Conservation (phyloP, 1,284 basidiomycete genomes). For the Fistulinella cinereoalba region DNA sequence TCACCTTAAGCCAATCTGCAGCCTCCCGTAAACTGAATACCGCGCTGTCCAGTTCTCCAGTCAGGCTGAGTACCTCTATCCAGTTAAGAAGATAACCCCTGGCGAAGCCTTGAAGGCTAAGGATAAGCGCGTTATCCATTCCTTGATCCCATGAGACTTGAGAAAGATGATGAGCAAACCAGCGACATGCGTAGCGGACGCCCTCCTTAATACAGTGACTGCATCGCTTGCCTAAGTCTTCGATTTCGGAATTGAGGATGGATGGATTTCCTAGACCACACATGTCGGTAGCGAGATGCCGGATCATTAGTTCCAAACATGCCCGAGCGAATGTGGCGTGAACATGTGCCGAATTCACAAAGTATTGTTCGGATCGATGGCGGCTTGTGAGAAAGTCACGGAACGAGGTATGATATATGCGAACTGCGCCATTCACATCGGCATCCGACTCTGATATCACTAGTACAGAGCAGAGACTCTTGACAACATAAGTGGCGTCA, state of each 20-base stretch:
- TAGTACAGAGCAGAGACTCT: slow-evolving; percentile 18
- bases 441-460: slow-evolving; percentile 7
- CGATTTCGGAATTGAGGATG: slow-evolving; percentile 15
- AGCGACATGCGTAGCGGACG: slow-evolving; percentile 23
- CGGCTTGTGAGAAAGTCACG: slow-evolving; percentile 21
- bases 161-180: slow-evolving; percentile 20
- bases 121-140: slow-evolving; percentile 10
- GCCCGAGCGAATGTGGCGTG: slow-evolving; percentile 15
- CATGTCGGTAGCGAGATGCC: slow-evolving; percentile 14
- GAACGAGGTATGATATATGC: slow-evolving; percentile 25
- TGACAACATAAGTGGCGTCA: slow-evolving; percentile 7
- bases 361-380: slow-evolving; percentile 17
- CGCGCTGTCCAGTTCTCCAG: slow-evolving; percentile 15
- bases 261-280: slow-evolving; percentile 17
- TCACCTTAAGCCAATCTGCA: slow-evolving; percentile 19
- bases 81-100: slow-evolving; percentile 14
- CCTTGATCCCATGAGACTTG: slow-evolving; percentile 3
- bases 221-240: slow-evolving; percentile 10
- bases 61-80: slow-evolving; percentile 23
- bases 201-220: slow-evolving; percentile 13
- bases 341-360: slow-evolving; percentile 9
- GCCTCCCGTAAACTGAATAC: slow-evolving; percentile 14
- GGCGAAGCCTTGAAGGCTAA: slow-evolving; percentile 14
- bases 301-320: slow-evolving; percentile 21
- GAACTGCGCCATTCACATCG: slow-evolving; percentile 8